A percentile compares a stretch with the other conserved stretches of the same genome.
Conservation (phyloP, 345 rosid genomes). For the Excoecaria cochinchinensis region DNA sequence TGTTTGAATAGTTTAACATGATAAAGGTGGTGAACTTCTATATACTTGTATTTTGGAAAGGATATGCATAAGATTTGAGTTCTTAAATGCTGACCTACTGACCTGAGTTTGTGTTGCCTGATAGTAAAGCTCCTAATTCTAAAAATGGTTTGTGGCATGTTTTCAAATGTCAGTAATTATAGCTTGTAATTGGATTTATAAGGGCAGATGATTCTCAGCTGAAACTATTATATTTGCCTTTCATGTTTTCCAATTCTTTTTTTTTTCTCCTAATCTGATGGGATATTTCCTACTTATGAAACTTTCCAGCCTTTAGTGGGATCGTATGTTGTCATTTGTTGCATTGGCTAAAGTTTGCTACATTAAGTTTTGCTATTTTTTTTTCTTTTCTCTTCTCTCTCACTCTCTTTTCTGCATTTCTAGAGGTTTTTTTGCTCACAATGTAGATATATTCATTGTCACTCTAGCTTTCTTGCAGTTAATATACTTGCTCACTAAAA, state of each 20-base stretch:
- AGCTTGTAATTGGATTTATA: not conserved
- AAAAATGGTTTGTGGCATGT: not conserved
- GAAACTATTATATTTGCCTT: not conserved
- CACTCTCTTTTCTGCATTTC: too few relatives aligned
- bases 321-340: not conserved
- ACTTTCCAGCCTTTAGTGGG: not conserved
- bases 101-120: not conserved
- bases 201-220: not conserved
- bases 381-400: too few relatives aligned
- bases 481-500: not conserved
- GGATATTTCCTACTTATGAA: not conserved
- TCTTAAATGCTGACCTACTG: not conserved
- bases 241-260: not conserved
- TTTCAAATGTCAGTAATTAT: not conserved
- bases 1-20: not conserved
- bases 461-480: not conserved
- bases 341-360: not conserved
- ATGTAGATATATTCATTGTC: not conserved
- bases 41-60: not conserved
- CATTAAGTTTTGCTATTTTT: too few relatives aligned
- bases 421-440: not conserved
- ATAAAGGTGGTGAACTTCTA: not conserved
- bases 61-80: not conserved
- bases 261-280: not conserved
- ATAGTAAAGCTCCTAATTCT: not conserved